Evolutionary conservation across 306 rosid species (phyloP).

Genomic region (Medicago lupulina): DNA sequence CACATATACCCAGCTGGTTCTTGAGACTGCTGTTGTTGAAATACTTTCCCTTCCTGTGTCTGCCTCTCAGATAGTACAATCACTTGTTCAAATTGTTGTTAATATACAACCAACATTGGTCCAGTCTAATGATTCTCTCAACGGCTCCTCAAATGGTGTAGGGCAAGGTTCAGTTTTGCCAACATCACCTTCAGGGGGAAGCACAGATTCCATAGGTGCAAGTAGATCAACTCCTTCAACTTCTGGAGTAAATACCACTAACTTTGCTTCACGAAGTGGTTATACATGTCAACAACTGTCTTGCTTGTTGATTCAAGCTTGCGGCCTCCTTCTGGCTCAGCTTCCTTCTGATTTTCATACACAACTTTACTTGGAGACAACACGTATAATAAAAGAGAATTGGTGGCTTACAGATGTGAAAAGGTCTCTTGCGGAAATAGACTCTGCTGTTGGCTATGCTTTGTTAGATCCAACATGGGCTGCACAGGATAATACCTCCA

Average conservation of each 20-base stretch:
- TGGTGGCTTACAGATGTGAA: conserved; percentile 96
- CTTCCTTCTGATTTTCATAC: conserved; percentile 92
- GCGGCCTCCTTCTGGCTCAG: conserved; percentile 96
- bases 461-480: conserved; percentile 99
- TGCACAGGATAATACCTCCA: conserved; percentile 98
- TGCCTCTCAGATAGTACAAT: conserved; percentile 84
- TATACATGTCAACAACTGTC: conserved; percentile 94
- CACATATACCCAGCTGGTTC: conserved; percentile 89
- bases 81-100: conserved; percentile 87
- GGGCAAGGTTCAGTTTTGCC: conserved; percentile 92
- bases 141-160: conserved; percentile 73
- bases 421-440: conserved; percentile 76
- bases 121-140: conserved; percentile 84
- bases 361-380: conserved; percentile 87
- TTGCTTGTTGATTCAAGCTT: conserved; percentile 94
- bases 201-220: conserved; percentile 92
- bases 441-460: conserved; percentile 97
- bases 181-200: conserved; percentile 98
- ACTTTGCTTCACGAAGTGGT: conserved; percentile 93
- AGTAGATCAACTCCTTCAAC: conserved; percentile 84
- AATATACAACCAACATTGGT: conserved; percentile 92
- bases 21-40: conserved; percentile 96
- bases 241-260: conserved; percentile 87
- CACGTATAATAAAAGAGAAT: conserved; percentile 90
- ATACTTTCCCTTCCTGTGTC: conserved; percentile 93